A percentile compares a stretch with the other conserved stretches of the same genome.
Conservation (phyloP, 306 rosid genomes). For the Prunus mongolica region DNA sequence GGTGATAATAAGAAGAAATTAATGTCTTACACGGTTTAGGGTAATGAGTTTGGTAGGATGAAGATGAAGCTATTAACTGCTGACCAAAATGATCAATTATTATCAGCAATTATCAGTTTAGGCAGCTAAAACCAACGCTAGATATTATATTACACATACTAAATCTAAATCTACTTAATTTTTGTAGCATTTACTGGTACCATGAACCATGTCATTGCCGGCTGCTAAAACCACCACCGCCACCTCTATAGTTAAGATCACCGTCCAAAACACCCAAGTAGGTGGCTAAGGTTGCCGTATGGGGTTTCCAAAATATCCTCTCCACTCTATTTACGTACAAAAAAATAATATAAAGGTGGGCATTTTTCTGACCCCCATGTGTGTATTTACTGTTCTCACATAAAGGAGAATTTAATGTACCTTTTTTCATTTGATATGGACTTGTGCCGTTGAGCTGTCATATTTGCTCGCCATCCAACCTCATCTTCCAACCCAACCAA, state of each 20-base stretch:
- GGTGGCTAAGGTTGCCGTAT: background rate
- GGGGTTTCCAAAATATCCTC: background rate
- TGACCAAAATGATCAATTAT: too few species aligned
- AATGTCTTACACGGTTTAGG: too few species aligned
- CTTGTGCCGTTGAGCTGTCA: background rate
- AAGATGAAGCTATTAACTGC: too few species aligned
- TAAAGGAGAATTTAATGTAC: background rate
- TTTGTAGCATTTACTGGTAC: background rate
- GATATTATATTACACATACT: background rate
- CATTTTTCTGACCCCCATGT: background rate
- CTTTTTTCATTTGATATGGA: background rate
- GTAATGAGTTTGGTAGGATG: too few species aligned
- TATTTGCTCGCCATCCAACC: background rate
- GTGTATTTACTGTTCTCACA: constrained; percentile 6
- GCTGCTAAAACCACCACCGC: background rate
- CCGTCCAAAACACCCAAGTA: background rate
- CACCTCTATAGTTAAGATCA: constrained; percentile 1
- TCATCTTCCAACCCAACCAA: background rate
- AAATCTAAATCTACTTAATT: too few species aligned
- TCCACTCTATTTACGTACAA: background rate
- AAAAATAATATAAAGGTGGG: background rate
- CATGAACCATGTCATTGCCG: background rate
- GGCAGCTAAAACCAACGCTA: background rate
- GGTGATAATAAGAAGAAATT: too few species aligned
- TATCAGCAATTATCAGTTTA: background rate